These are phyloP conservation scores for Coemansia brasiliensis DNA, from an alignment of 192 early-diverging fungal species.

Conservation along the genomic window DNA sequence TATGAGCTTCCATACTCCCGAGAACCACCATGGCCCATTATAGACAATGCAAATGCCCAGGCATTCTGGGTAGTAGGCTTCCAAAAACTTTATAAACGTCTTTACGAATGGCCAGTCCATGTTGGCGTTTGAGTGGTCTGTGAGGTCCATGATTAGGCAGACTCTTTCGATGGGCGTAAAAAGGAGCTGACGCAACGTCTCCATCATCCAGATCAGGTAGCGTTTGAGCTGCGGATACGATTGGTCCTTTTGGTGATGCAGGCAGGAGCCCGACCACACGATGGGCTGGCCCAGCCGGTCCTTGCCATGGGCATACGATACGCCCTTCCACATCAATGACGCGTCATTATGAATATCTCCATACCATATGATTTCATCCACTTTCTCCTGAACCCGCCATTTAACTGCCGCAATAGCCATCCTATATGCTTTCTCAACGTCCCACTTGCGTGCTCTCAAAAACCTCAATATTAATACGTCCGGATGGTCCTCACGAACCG, in stretches of 20 bases:
- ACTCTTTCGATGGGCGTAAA: slow-evolving; percentile 66
- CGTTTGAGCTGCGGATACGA: slow-evolving; percentile 64
- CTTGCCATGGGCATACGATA: slow-evolving; percentile 59
- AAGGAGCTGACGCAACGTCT: slow-evolving; percentile 66
- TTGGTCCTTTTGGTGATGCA: slow-evolving; percentile 67
- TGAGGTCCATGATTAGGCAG: slow-evolving; percentile 80
- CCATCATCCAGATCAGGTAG: slow-evolving; percentile 73
- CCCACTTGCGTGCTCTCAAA: slow-evolving; percentile 88
- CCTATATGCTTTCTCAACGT: slow-evolving; percentile 67
- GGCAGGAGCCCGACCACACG: slow-evolving; percentile 54
- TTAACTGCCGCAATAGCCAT: slow-evolving; percentile 73
- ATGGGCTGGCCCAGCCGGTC: slow-evolving; percentile 63
- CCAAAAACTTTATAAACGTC: slow-evolving; percentile 80
- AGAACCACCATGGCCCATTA: slow-evolving; percentile 91
- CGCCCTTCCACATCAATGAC: slow-evolving; percentile 58
- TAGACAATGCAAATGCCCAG: slow-evolving; percentile 81
- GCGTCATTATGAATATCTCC: slow-evolving; percentile 61
- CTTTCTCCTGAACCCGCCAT: slow-evolving; percentile 70
- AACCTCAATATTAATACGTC: slow-evolving; percentile 77
- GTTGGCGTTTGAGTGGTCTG: slow-evolving; percentile 70
- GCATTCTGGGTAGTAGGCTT: slow-evolving; percentile 89
- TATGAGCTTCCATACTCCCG: slow-evolving; percentile 83
- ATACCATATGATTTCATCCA: slow-evolving; percentile 60
- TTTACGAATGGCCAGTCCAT: slow-evolving; percentile 83
- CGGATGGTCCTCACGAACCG: slow-evolving; percentile 65